Evolutionary conservation across 768 basidiomycete genomes (phyloP).

Genomic region (Termitomyces sp.): DNA sequence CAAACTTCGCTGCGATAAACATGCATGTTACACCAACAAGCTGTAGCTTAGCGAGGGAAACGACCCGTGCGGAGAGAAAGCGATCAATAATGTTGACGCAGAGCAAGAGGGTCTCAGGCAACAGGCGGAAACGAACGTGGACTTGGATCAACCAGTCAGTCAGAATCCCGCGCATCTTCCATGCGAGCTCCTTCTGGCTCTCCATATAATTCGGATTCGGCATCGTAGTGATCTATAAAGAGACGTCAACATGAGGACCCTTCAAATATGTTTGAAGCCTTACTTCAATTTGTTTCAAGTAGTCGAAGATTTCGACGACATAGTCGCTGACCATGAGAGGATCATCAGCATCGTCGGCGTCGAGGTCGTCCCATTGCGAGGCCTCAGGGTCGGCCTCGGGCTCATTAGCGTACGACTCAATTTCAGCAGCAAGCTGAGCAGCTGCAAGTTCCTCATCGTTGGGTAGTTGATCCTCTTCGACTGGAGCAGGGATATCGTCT

Average conservation of each 20-base stretch:
- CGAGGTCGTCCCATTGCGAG: conserved; percentile 84
- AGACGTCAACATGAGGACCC: conserved; percentile 7
- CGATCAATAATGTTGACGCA: conserved; percentile 90
- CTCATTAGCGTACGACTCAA: conserved; percentile 48
- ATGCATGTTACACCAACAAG: conserved; percentile 93
- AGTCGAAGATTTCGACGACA: conserved; percentile 88
- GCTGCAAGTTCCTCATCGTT: conserved; percentile 42
- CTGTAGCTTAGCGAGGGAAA: conserved; percentile 91
- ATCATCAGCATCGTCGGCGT: conserved; percentile 88
- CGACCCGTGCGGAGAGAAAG: conserved; percentile 69
- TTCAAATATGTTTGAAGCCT: conserved; percentile 12
- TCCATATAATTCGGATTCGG: conserved; percentile 96
- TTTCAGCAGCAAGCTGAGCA: conserved; percentile 41
- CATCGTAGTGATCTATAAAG: conserved; percentile 62
- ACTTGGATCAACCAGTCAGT: conserved; percentile 97
- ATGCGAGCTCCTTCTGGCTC: conserved; percentile 87
- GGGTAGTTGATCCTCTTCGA: conserved; percentile 31
- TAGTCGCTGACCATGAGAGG: conserved; percentile 98
- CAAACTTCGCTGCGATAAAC: conserved; percentile 93
- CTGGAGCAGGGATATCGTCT: conserved; percentile 34
- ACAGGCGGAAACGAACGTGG: conserved; percentile 85
- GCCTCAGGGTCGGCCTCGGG: conserved; percentile 62
- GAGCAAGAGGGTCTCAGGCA: conserved; percentile 94
- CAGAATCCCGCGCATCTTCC: conserved; percentile 94
- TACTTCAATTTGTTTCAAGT: conserved; percentile 89